These are phyloP conservation scores for Vitis labrusca DNA, from an alignment of 164 flowering plant genomes.

Conservation along the genomic window DNA sequence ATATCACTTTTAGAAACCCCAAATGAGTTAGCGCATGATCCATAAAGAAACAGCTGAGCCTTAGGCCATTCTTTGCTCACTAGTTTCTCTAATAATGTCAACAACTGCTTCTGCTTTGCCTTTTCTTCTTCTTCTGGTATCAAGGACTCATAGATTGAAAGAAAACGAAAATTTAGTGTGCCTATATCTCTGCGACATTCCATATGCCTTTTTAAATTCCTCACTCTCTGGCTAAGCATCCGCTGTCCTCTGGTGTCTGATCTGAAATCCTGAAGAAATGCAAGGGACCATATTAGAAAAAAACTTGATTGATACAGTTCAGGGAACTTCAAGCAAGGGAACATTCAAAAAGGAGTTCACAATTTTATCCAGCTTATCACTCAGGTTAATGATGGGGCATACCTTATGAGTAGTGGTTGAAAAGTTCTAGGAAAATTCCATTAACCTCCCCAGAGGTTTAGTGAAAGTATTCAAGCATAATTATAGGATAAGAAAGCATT, in stretches of 20 bases:
- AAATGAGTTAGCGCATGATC: constrained; percentile 97
- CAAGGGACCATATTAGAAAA: too few species aligned
- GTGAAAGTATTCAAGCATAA: too few species aligned
- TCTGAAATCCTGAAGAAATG: constrained; percentile 49
- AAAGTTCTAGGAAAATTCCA: too few species aligned
- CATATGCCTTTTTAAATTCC: constrained; percentile 46
- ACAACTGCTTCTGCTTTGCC: constrained; percentile 75
- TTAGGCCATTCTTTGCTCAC: constrained; percentile 88
- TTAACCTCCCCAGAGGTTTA: too few species aligned
- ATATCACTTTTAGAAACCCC: constrained; percentile 92
- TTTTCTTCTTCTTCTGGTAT: constrained; percentile 90
- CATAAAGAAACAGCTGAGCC: constrained; percentile 77
- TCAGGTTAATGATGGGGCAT: too few species aligned
- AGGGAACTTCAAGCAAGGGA: too few species aligned
- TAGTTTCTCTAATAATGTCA: constrained; percentile 63
- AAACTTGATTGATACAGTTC: too few species aligned
- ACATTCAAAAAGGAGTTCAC: too few species aligned
- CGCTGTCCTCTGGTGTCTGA: constrained; percentile 56
- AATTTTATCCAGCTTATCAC: too few species aligned
- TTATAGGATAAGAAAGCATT: too few species aligned
- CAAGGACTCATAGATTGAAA: constrained; percentile 69
- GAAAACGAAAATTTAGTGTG: constrained; percentile 49
- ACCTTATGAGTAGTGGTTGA: too few species aligned
- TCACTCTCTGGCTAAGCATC: constrained; percentile 53
- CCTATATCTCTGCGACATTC: constrained; percentile 68